Conservation (phyloP, 805 yeast species). For the Hanseniaspora valbyensis region DNA sequence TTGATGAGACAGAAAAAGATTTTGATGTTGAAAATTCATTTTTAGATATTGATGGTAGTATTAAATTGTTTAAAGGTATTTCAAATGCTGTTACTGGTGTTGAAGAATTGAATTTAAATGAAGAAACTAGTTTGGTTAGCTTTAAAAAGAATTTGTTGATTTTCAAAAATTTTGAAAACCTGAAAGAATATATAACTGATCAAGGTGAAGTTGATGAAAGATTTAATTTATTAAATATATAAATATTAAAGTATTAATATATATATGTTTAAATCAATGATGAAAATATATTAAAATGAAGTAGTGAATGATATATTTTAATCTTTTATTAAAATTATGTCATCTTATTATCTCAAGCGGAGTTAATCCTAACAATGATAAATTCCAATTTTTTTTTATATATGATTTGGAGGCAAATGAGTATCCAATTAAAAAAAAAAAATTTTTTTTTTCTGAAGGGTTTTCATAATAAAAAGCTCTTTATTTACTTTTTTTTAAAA, state of each 20-base stretch:
- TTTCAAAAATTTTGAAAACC: constrained; percentile 57
- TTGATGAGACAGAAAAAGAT: not conserved
- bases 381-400: no score
- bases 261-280: not conserved
- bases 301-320: no score
- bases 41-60: constrained; percentile 2
- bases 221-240: constrained; percentile 35
- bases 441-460: not conserved
- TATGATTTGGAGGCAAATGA: no score
- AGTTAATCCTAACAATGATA: no score
- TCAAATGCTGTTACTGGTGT: not conserved
- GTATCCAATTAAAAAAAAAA: not conserved
- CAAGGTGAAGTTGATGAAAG: constrained; percentile 63
- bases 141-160: constrained; percentile 19
- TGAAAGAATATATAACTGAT: constrained; percentile 49
- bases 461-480: not conserved
- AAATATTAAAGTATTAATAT: not conserved
- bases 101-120: not conserved
- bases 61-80: not conserved
- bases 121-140: constrained; percentile 29
- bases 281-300: no score
- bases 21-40: not conserved
- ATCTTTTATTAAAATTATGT: no score
- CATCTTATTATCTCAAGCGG: no score
- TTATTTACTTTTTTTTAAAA: not conserved